Evolutionary conservation across 805 yeast genomes (phyloP), one percentile per base, ranked within the genome.

Genomic region (Saturnispora dispora): DNA sequence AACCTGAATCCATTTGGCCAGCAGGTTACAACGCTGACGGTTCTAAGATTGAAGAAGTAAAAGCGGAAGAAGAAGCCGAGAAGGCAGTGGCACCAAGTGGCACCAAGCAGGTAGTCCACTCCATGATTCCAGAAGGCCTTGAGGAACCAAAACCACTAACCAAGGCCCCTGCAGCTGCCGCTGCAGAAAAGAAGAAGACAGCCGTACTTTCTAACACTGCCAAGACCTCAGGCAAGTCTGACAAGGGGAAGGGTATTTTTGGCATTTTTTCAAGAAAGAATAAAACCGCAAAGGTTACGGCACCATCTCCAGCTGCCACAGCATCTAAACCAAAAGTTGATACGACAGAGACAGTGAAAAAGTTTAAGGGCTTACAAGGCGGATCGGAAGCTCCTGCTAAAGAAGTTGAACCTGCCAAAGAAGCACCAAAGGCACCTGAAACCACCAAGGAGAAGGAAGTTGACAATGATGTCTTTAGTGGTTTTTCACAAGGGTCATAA

Each of bases 401-500:
- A 36, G 43, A 39, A 11, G 33, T 13, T 17, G 52, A 45, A 27
- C 8, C 33, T 9, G 48, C 35, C 9, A 27, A 35, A 8, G 39
- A 48, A 23, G 37, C 36, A 15, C 47, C 56, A 23, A 53, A 55
- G 7, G 57, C 42, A 2, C 36, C n/a, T 20, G 47, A 47, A 25
- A 15, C 20, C n/a, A 42, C 39, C 33, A 41, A 44, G 20, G 46
- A 51, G 13, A 41, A 44, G 10, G 48, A 51, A 20, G 53, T 40
- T 22, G 57, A 63, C 18, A 56, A 56, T 30, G 60, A 57, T 41
- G 71, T 75, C 2, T 73, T 73, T 54, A 64, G 73, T 25, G 74
- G 73, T 3, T 73, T 73, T 57, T 69, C 73, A n/a, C 77, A 73
- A 59, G 77, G 76, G 27, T 73, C 76, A 17, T 48, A 32, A 36